These are phyloP conservation scores for Calycina marina DNA, from an alignment of 2,329 filamentous ascomycete species.

Conservation along the genomic window DNA sequence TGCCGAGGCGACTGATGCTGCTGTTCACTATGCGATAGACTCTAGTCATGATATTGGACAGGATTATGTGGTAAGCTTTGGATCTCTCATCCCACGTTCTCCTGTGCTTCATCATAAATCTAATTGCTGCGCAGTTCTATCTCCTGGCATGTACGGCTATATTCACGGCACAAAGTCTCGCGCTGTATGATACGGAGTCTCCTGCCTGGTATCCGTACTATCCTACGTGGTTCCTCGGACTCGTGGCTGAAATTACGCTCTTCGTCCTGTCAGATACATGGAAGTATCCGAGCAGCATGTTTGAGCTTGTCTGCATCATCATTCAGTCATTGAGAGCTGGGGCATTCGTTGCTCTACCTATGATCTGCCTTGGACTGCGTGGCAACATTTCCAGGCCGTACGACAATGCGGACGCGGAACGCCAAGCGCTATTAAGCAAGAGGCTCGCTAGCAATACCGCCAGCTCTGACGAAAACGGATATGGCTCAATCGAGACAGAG, in stretches of 20 bases:
- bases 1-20: conserved; percentile 17
- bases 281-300: conserved; percentile 9
- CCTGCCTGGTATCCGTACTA: conserved; percentile 48
- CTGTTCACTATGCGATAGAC: conserved; percentile 13
- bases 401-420: conserved; percentile 36
- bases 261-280: conserved; percentile 24
- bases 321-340: conserved; percentile 18
- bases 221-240: conserved; percentile 44
- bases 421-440: conserved; percentile 40
- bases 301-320: conserved; percentile 13
- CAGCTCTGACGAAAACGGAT: conserved; percentile 15
- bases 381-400: conserved; percentile 18
- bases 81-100: not conserved
- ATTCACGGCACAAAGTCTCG: conserved; percentile 46
- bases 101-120: not conserved
- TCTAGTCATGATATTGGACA: conserved; percentile 15
- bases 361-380: conserved; percentile 21
- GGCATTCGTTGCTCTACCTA: conserved; percentile 23
- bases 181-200: conserved; percentile 33
- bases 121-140: conserved; percentile 30
- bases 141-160: conserved; percentile 45
- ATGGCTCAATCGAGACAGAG: conserved; percentile 14
- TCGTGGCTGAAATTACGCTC: conserved; percentile 38
- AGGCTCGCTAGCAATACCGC: conserved; percentile 17
- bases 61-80: conserved; percentile 19